These are phyloP conservation scores for Dissophora ornata DNA, from an alignment of 192 early-diverging fungal genomes.

Conservation along the genomic window DNA sequence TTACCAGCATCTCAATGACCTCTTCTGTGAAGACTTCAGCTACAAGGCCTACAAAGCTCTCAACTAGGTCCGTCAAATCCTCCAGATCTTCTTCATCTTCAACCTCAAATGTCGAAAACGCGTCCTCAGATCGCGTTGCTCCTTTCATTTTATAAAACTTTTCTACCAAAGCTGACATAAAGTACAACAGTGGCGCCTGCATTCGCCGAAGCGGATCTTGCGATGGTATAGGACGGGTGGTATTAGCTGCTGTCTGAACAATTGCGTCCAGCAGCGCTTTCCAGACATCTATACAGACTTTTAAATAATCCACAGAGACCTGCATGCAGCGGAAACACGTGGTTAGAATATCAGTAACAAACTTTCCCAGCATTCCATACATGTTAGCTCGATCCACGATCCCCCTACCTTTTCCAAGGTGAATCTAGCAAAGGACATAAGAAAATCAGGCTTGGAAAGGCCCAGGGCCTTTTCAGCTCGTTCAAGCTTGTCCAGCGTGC, in stretches of 20 bases:
- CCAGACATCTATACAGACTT: conserved; percentile 48
- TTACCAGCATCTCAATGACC: conserved; percentile 53
- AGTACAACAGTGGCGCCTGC: conserved; percentile 34
- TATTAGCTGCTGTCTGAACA: conserved; percentile 19
- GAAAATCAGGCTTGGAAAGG: conserved; percentile 40
- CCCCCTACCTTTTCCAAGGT: conserved; percentile 51
- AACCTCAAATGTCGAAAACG: conserved; percentile 47
- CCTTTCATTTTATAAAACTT: conserved; percentile 55
- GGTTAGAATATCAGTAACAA: no score
- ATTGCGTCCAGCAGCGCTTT: conserved; percentile 34
- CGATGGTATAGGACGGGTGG: conserved; percentile 31
- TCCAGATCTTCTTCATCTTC: conserved; percentile 49
- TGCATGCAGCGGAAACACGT: neutral
- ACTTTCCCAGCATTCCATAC: no score
- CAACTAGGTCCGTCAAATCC: conserved; percentile 40
- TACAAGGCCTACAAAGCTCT: conserved; percentile 44
- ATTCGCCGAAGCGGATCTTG: conserved; percentile 34
- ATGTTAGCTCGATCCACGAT: no score
- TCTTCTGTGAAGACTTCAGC: conserved; percentile 49
- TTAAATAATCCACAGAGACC: conserved; percentile 49
- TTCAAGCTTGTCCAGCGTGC: conserved; percentile 40
- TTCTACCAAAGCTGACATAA: conserved; percentile 45
- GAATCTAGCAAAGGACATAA: conserved; percentile 45
- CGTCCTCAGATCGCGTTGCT: conserved; percentile 41
- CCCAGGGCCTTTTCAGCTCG: conserved; percentile 38